A percentile compares a stretch with the other conserved stretches of the same genome.
Conservation (phyloP, 1,284 basidiomycete genomes). For the Pseudomicrostroma phylloplanum region DNA sequence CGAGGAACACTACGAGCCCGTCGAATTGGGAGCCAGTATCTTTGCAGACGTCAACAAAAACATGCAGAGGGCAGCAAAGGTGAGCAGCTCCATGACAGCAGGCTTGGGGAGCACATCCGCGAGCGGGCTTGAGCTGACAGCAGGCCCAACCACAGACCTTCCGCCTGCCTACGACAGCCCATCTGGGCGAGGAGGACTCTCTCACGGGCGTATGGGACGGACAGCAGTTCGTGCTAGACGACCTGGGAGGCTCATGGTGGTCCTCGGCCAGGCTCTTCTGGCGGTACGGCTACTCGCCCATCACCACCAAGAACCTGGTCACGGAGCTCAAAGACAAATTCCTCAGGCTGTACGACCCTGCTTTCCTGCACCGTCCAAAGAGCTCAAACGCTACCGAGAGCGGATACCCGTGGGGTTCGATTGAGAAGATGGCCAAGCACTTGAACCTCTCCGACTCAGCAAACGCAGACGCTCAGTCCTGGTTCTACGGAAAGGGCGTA, state of each 20-base stretch:
- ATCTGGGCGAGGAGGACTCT: constrained; percentile 11
- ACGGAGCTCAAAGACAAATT: constrained; percentile 59
- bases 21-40: constrained; percentile 80
- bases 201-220: constrained; percentile 70
- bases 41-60: constrained; percentile 79
- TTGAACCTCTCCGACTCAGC: constrained; percentile 56
- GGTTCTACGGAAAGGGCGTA: constrained; percentile 29
- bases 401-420: constrained; percentile 59
- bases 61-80: constrained; percentile 28
- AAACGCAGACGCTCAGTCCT: constrained; percentile 41
- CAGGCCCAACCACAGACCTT: constrained; percentile 8
- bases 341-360: constrained; percentile 59
- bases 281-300: constrained; percentile 73
- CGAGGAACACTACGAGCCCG: constrained; percentile 52
- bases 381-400: constrained; percentile 4
- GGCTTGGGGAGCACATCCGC: background rate
- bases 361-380: constrained; percentile 54
- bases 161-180: constrained; percentile 9
- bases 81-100: constrained; percentile 3
- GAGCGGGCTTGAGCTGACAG: background rate
- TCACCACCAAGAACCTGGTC: constrained; percentile 58
- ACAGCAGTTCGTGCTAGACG: constrained; percentile 40
- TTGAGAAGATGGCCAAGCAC: constrained; percentile 58
- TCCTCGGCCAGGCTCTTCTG: constrained; percentile 52
- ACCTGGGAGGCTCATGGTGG: constrained; percentile 41